Percentiles rank a stretch among this genome's conserved stretches.
Conservation (phyloP, 331 rosid genomes). For the Quercus tomentella region DNA sequence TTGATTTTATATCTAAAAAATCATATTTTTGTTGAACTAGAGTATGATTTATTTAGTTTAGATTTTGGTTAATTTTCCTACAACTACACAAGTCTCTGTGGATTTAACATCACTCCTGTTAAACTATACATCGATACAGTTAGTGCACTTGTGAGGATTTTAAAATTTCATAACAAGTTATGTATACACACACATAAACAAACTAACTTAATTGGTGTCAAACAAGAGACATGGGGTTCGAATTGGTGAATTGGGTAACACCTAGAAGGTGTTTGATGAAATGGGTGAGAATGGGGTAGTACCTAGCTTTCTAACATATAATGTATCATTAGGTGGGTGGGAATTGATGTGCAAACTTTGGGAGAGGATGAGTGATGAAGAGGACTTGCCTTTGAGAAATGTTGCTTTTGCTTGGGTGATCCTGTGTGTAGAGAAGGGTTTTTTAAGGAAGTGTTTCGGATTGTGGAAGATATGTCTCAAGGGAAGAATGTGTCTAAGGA, state of each 20-base stretch:
- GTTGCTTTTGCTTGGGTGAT: conserved; percentile 68
- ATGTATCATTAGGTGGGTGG: conserved; percentile 51
- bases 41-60: no score
- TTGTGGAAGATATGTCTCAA: conserved; percentile 65
- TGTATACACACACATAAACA: no score
- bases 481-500: conserved; percentile 51
- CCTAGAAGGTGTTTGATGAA: conserved; percentile 75
- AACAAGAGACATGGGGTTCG: background rate
- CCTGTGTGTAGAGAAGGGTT: conserved; percentile 63
- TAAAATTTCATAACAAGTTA: no score
- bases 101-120: no score
- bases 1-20: no score
- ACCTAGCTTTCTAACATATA: conserved; percentile 55
- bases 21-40: no score
- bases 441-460: conserved; percentile 53
- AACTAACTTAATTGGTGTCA: no score
- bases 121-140: background rate
- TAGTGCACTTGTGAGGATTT: background rate
- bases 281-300: conserved; percentile 51
- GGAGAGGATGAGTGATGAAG: conserved; percentile 57
- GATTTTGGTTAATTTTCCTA: background rate
- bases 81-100: background rate
- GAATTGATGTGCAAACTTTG: conserved; percentile 50
- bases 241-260: conserved; percentile 35
- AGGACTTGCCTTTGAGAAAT: conserved; percentile 31